Evolutionary conservation across 805 yeast genomes (phyloP), one percentile per base, ranked within the genome.

Genomic region (Myxozyma mucilagina): DNA sequence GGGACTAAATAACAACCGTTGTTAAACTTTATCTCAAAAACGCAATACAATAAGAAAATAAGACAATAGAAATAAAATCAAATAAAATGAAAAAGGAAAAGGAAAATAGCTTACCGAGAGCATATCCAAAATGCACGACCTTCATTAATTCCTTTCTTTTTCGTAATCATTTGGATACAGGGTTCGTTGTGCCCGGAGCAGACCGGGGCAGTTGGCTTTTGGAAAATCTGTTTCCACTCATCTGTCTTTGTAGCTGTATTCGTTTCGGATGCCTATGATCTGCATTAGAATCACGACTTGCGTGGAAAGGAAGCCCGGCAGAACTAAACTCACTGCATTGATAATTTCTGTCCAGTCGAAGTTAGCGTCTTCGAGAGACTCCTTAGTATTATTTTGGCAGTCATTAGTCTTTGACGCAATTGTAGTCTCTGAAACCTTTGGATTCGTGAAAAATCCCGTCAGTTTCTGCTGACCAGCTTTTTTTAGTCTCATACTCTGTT

Each of bases 121-220:
- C 80, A 77, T 8, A 70, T 65, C 80, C 80, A 77, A 57, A 77
- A 77, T 10, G 67, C 67, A 11, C 78, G 70, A 35, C 79, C 79
- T 50, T 69, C 68, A 52, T 76, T 75, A 11, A 70, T 66, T 1
- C 78, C 77, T 7, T 69, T 65, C 51, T 74, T 75, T 34, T 67
- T 72, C 4, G 76, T 64, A 6, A 55, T 59, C 47, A 66, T 61
- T 32, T 71, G 61, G 11, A 65, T 65, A 56, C 78, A 75, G 1
- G 75, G 76, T 61, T 74, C 76, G 8, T 59, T 47, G 56, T 76
- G 80, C 31, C 49, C 68, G 3, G 53, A 36, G 51, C 77, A 74
- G 1, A 57, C 47, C 2, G 76, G 76, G 0, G 74, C 69, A 16
- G 49, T 47, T 1, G 63, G 67, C 16, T 67, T 62, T 3, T 68